Base-by-base conservation (phyloP, 768 basidiomycete genomes). In the Leccinum disarticulatum region DNA sequence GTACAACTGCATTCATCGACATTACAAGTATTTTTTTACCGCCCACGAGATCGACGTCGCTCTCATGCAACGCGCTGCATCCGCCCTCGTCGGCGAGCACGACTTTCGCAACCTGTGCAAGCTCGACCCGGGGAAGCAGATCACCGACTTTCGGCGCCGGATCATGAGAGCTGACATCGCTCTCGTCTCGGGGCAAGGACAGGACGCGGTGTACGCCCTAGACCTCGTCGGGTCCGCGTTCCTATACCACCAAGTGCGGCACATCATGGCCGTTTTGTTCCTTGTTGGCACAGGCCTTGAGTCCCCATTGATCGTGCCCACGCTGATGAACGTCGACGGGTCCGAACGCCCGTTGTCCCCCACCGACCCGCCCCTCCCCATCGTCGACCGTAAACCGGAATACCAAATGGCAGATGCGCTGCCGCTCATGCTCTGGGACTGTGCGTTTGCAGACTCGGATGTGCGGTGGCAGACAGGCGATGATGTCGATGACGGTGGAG, bases 11-110 rank as follows among this genome's bases (percentile, higher is more conserved):
- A 79, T 76, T 55, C 87, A 84, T 67, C 81, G 97, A 38, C 96
- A 99, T 72, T 98, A 99, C 85, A 98, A 96, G 70, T 99, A 98
- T 76, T 96, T 98, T 74, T 98, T 99, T 79, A 82, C 86, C 35
- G 74, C 85, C 0, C 75, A 79, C 33, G 75, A 75, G 31, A 85
- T 98, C 56, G 84, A 95, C 73, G 70, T 95, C 30, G 68, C 76
- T 2, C 80, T 78, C 50, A 98, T 98, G 95, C 83, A 81, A 61
- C 79, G 83, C 35, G 95, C 85, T 1, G 92, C 92, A 0, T 62
- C 76, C 2, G 77, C 81, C 6, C 79, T 99, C 52, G 73, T 93
- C 30, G 96, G 96, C 36, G 86, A 90, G 61, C 95, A 98, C 77
- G 96, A 98, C 76, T 98, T 97, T 68, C 86, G 95, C 15, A 98